Percentiles rank a stretch among this genome's conserved stretches.
Conservation (phyloP, 129 eudicot species). For the Tagetes erecta region DNA sequence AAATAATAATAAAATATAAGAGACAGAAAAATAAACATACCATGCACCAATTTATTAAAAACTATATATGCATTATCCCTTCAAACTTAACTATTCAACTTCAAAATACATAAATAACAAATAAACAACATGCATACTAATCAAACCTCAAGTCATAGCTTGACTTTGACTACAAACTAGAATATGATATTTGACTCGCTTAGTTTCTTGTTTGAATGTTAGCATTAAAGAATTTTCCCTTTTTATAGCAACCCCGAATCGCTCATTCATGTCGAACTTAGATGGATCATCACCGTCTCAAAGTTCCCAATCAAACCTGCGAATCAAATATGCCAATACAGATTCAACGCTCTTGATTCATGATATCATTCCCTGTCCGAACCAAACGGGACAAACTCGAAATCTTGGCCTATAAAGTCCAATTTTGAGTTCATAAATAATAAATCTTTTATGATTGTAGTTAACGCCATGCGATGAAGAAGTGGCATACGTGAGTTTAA, state of each 20-base stretch:
- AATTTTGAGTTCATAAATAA: conserved; percentile 5
- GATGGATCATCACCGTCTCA: conserved; percentile 5
- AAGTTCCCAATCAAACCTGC: conserved; percentile 23
- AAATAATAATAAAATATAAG: too few species aligned
- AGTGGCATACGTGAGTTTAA: conserved; percentile 37
- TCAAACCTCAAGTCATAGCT: neutral
- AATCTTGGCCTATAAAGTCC: conserved; percentile 26
- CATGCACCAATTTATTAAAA: too few species aligned
- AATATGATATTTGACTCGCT: neutral
- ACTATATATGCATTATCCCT: too few species aligned
- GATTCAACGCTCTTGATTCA: conserved; percentile 25
- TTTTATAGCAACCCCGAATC: neutral
- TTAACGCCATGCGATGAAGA: conserved; percentile 19
- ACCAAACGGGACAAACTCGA: conserved; percentile 30
- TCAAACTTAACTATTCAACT: neutral
- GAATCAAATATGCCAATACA: conserved; percentile 26
- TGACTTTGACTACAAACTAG: neutral
- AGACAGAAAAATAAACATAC: too few species aligned
- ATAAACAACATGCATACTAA: neutral
- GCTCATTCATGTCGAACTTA: conserved; percentile 31
- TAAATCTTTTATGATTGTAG: conserved; percentile 33
- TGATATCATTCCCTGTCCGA: conserved; percentile 32
- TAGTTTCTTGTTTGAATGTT: neutral
- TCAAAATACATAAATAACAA: neutral
- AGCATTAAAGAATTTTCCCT: conserved; percentile 10